Conservation (phyloP, 1,139 yeast genomes). For the Pichia terricola region DNA sequence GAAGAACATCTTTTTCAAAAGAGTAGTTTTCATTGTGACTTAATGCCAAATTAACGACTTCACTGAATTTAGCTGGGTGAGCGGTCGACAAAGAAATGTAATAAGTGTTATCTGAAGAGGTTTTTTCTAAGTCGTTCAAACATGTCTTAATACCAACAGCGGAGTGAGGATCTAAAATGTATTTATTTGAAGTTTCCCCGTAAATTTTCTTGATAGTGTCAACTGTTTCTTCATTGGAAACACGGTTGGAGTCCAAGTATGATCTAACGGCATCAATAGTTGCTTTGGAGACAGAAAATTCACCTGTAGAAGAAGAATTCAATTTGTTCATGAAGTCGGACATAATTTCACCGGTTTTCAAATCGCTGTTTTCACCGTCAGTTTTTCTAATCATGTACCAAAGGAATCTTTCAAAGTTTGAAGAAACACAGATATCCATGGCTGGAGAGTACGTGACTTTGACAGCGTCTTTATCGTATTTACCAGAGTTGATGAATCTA, state of each 20-base stretch:
- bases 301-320: slow-evolving; percentile 49
- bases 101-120: slow-evolving; percentile 36
- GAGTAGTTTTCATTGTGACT: slow-evolving; percentile 58
- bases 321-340: slow-evolving; percentile 72
- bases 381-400: slow-evolving; percentile 86
- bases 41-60: slow-evolving; percentile 83
- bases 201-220: slow-evolving; percentile 68
- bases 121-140: slow-evolving; percentile 47
- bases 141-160: slow-evolving; percentile 88
- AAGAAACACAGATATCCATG: slow-evolving; percentile 92
- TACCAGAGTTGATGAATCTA: slow-evolving; percentile 81
- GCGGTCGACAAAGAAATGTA: slow-evolving; percentile 91
- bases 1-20: slow-evolving; percentile 81
- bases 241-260: slow-evolving; percentile 72
- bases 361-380: slow-evolving; percentile 43
- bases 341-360: slow-evolving; percentile 67
- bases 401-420: slow-evolving; percentile 89
- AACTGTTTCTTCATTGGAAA: slow-evolving; percentile 67
- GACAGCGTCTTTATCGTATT: slow-evolving; percentile 67
- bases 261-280: slow-evolving; percentile 58
- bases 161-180: slow-evolving; percentile 91
- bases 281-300: slow-evolving; percentile 58
- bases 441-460: slow-evolving; percentile 94
- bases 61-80: slow-evolving; percentile 96
- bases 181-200: slow-evolving; percentile 47